Percentiles rank a stretch among this genome's conserved stretches.
Conservation (phyloP, 2,329 filamentous ascomycete species). For the Pestalotiopsis sp. region DNA sequence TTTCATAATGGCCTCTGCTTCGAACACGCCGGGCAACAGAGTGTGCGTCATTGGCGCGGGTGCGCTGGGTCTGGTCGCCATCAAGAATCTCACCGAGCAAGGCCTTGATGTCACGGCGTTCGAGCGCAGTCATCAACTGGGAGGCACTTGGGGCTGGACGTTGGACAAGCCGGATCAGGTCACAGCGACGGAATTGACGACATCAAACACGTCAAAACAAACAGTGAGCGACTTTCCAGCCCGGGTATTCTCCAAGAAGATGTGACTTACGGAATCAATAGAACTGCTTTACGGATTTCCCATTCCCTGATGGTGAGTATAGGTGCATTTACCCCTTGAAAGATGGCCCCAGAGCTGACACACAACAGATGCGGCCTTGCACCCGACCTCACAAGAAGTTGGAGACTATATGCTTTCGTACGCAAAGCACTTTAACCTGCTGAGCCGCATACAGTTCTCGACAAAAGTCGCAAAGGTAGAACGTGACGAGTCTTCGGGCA, state of each 20-base stretch:
- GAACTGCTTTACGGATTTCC: slow-evolving; percentile 7
- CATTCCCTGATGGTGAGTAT: neutral
- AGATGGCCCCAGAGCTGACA: neutral
- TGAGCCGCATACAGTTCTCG: neutral
- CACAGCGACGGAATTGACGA: neutral
- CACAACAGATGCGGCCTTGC: neutral
- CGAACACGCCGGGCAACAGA: neutral
- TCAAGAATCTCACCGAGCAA: slow-evolving; percentile 8
- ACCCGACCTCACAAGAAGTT: neutral
- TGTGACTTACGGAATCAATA: neutral
- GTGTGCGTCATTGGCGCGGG: slow-evolving; percentile 1
- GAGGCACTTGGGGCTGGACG: neutral
- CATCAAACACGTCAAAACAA: slow-evolving; percentile 4
- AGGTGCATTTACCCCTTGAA: neutral
- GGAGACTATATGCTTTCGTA: neutral
- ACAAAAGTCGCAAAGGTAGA: neutral
- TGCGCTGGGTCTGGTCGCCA: neutral
- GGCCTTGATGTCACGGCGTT: slow-evolving; percentile 5
- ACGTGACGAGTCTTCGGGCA: neutral
- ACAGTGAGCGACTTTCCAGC: neutral
- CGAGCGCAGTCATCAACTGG: neutral
- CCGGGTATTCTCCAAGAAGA: too few species aligned
- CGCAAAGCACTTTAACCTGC: slow-evolving; percentile 4
- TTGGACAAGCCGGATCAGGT: neutral
- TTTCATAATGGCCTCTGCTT: neutral